Conservation (phyloP, 495 filamentous ascomycete genomes). For the Stereocaulon alpinum region DNA sequence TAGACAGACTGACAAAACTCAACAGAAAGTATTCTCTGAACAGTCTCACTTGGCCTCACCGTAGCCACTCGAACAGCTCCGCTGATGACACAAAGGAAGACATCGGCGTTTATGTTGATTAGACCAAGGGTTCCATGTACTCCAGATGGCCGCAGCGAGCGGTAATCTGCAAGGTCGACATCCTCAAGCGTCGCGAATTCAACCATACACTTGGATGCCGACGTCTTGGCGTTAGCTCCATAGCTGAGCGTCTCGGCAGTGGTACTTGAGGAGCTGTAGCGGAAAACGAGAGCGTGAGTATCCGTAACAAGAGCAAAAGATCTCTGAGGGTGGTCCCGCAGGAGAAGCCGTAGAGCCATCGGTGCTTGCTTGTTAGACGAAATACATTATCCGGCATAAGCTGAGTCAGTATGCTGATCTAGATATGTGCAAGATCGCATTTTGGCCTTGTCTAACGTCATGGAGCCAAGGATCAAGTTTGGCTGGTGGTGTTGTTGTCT, state of each 20-base stretch:
- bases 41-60: constrained; percentile 74
- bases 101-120: constrained; percentile 73
- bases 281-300: constrained; percentile 73
- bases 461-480: no score
- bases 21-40: constrained; percentile 76
- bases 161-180: constrained; percentile 61
- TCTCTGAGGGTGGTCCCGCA: constrained; percentile 66
- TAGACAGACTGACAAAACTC: constrained; percentile 57
- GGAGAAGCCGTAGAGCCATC: constrained; percentile 21
- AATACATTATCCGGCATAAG: not conserved
- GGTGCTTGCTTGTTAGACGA: not conserved
- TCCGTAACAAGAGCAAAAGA: constrained; percentile 73
- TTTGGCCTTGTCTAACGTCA: not conserved
- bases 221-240: constrained; percentile 31
- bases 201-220: constrained; percentile 65
- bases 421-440: not conserved
- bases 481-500: no score
- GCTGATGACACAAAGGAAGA: constrained; percentile 88
- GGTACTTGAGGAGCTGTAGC: constrained; percentile 52
- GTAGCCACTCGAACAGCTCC: constrained; percentile 65
- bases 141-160: constrained; percentile 56
- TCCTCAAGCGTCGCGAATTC: constrained; percentile 63
- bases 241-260: constrained; percentile 34
- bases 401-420: not conserved
- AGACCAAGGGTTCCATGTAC: constrained; percentile 84